Base-by-base conservation (phyloP, 352 stramenopile genomes). In the Phytophthora colocasiae region DNA sequence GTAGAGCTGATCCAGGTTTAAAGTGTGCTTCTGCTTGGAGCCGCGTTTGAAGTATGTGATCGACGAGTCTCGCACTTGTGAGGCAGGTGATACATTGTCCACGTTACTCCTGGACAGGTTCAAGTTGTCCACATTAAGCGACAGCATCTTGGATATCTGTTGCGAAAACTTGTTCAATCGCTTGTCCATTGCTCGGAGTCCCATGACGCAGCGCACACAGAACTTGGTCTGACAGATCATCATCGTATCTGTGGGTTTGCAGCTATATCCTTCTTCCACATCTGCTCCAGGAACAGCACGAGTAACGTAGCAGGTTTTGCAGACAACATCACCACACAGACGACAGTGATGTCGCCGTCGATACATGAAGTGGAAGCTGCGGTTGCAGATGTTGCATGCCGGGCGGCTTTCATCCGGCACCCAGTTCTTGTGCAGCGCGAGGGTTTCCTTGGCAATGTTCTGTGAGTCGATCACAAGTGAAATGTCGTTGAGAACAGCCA, bases 401-500 rank as follows among this genome's bases (percentile, higher is more conserved):
- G 41, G 31, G 15, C 77, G 75, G 12, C 32, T 67, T 6, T 50
- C 40, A 43, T 86, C 77, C 0, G 77, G 75, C 8, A 88, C 59
- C 77, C 79, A 88, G 11, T 78, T 58, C 14, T 60, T 45, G 3
- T 64, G 61, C 9, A 47, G 63, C 4, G 70, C 52, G 10, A 85
- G 39, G 12, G 67, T 56, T 26, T 86, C 66, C 39, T 76, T 75
- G 0, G 75, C 69, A 26, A 88, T 75, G 52, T 88, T 88, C 38
- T 74, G 75, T 0, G 70, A 75, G 61, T 87, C 77, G 39, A 87
- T 85, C 15, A 81, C 77, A 15, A 85, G 61, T n/a, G 77, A 87
- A 19, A 87, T 66, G 39, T 85, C 79, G 38, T 77, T 83, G 2
- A 88, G 58, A 7, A 83, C 56, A 1, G 77, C 69, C 79, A 88